phyloP scores from a whole-genome alignment of 2,329 filamentous ascomycete genomes.

The Aspergillus brasiliensis region DNA sequence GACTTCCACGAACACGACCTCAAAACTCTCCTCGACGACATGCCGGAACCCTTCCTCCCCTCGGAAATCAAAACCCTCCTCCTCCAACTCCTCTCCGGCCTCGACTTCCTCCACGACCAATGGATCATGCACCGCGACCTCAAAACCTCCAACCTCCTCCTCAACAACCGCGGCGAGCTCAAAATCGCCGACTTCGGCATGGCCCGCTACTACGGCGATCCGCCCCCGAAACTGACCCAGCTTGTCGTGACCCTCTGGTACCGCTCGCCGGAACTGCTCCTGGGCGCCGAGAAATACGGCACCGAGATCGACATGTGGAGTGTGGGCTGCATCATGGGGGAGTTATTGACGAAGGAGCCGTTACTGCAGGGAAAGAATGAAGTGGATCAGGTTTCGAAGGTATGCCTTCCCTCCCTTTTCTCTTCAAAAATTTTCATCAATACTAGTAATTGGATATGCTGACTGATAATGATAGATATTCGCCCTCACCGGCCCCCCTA shows the following conservation, averaged over 20 bases:
- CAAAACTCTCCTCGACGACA: conserved; percentile 87
- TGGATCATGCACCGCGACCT: conserved; percentile 94
- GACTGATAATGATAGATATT: conserved; percentile 63
- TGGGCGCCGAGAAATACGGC: conserved; percentile 76
- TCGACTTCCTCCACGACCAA: conserved; percentile 81
- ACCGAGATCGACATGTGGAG: conserved; percentile 90
- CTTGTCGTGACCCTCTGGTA: conserved; percentile 98
- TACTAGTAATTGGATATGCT: conserved; percentile 11
- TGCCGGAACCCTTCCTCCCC: conserved; percentile 88
- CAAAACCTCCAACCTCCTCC: conserved; percentile 89
- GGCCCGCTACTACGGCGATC: conserved; percentile 84
- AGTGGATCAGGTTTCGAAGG: conserved; percentile 79
- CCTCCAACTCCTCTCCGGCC: conserved; percentile 75
- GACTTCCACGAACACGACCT: conserved; percentile 98
- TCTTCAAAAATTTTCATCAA: background rate
- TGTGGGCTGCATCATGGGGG: conserved; percentile 91
- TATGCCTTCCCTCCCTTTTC: conserved; percentile 26
- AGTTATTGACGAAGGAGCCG: conserved; percentile 80
- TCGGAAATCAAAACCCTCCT: conserved; percentile 92
- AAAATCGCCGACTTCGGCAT: conserved; percentile 99
- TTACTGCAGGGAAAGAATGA: conserved; percentile 88
- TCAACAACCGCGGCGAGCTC: conserved; percentile 91
- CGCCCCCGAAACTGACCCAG: conserved; percentile 77
- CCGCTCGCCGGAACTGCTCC: conserved; percentile 83
- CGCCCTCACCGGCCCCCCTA: conserved; percentile 82